Evolutionary conservation across 352 stramenopile species (phyloP).

Genomic region (Pythium insidiosum): DNA sequence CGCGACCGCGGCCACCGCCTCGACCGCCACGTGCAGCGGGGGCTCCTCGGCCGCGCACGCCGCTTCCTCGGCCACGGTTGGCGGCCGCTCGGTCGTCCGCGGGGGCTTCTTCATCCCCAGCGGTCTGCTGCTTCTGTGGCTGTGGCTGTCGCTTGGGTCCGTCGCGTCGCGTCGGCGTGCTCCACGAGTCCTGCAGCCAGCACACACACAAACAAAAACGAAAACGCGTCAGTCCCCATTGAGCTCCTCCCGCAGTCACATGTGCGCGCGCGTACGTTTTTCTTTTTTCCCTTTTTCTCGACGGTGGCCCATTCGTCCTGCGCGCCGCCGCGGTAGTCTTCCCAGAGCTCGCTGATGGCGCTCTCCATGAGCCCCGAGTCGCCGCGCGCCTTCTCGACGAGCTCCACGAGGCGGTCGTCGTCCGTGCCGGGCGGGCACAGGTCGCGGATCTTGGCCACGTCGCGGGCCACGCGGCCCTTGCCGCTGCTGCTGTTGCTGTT

Average conservation of each 20-base stretch:
- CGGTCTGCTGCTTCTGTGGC: background rate
- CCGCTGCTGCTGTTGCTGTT: constrained; percentile 8
- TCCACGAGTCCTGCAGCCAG: too few relatives aligned
- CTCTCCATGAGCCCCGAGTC: constrained; percentile 63
- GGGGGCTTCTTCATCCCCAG: background rate
- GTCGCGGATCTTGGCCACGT: constrained; percentile 76
- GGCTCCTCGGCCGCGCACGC: constrained; percentile 42
- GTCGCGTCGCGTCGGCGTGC: too few relatives aligned
- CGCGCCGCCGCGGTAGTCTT: constrained; percentile 55
- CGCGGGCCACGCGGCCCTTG: constrained; percentile 47
- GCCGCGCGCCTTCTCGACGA: constrained; percentile 68
- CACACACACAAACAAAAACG: too few relatives aligned
- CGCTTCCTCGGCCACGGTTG: constrained; percentile 27
- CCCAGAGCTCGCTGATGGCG: constrained; percentile 79
- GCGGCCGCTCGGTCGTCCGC: constrained; percentile 1
- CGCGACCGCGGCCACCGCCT: constrained; percentile 29
- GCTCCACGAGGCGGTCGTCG: constrained; percentile 58
- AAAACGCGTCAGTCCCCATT: too few relatives aligned
- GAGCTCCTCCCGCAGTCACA: too few relatives aligned
- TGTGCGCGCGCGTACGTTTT: constrained; percentile 7
- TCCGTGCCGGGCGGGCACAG: constrained; percentile 73
- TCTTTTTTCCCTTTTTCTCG: constrained; percentile 77
- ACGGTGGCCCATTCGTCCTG: constrained; percentile 74
- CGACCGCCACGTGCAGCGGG: constrained; percentile 34
- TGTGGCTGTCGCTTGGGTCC: background rate